Evolutionary conservation across 129 eudicot species (phyloP), one percentile per base, ranked within the genome.

Genomic region (Daucus carota): DNA sequence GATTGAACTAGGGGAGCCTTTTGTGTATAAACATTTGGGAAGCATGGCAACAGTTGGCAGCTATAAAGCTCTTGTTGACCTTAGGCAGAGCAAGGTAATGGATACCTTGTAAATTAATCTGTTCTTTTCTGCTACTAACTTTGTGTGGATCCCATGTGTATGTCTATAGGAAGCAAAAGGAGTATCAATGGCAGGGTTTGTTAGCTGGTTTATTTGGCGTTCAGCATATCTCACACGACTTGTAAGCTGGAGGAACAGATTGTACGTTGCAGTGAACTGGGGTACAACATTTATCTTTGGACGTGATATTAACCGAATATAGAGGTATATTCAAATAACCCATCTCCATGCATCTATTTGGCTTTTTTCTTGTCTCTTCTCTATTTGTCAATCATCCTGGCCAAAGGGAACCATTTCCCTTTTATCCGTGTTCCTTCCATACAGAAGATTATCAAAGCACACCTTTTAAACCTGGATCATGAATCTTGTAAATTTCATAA

Each of bases 171-270:
- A 88, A 63, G 93, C 83, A 14, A 93, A 90, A 87, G 98, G 98
- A 52, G 31, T 93, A 79, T 90, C 98, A 6, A 44, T 93, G 78
- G 92, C 89, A n/a, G 98, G 98, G 80, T 93, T 93, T 45, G 17
- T 70, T 41, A 90, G 98, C 78, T 93, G 96, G 96, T 83, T 93
- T 72, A 85, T 93, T 54, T 93, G 98, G 98, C 97, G 97, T 31
- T 93, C 98, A 4, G 98, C 98, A 0, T 93, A 93, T 86, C 98
- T 93, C 9, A 93, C 98, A 15, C 95, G 98, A 2, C 96, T 93
- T n/a, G 84, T 93, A 47, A 90, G 98, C 82, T 93, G 98, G 98
- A 90, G 97, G 83, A 93, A 93, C 82, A 84, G 98, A 71, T 89
- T 93, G 72, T 93, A 93, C 28, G 98, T 93, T 36, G 90, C 93